phyloP scores from a whole-genome alignment of 495 filamentous ascomycete genomes.

The Xylaria bambusicola region DNA sequence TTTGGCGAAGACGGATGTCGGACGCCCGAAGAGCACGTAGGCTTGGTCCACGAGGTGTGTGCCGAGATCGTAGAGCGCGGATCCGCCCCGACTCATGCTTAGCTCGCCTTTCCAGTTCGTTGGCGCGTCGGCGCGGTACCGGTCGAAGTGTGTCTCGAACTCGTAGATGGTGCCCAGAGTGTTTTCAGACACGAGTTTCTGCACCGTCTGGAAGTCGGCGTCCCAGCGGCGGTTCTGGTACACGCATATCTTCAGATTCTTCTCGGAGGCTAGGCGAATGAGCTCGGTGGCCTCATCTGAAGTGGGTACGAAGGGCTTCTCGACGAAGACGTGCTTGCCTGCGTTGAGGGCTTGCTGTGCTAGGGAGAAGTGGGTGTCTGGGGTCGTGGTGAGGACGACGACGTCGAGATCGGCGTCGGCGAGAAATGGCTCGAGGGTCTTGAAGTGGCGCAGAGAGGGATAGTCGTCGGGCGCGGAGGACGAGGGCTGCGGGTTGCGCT shows the following conservation, averaged over 20 bases:
- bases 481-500: constrained; percentile 51
- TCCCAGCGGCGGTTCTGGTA: constrained; percentile 92
- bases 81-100: constrained; percentile 62
- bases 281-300: constrained; percentile 70
- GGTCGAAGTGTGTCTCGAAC: constrained; percentile 84
- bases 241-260: constrained; percentile 67
- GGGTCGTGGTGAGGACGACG: constrained; percentile 74
- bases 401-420: constrained; percentile 67
- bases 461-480: constrained; percentile 67
- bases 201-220: constrained; percentile 78
- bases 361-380: constrained; percentile 71
- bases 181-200: constrained; percentile 56
- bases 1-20: constrained; percentile 66
- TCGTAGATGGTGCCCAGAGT: constrained; percentile 71
- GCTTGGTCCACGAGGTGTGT: constrained; percentile 83
- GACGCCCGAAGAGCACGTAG: constrained; percentile 75
- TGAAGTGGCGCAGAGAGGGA: constrained; percentile 65
- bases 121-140: constrained; percentile 60
- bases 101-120: constrained; percentile 70
- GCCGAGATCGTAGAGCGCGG: constrained; percentile 80
- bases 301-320: constrained; percentile 86
- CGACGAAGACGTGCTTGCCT: constrained; percentile 83
- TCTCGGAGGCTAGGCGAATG: constrained; percentile 61
- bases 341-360: constrained; percentile 66
- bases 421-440: constrained; percentile 61